Conservation (phyloP, 1,284 basidiomycete genomes). For the Fomitopsis schrenkii region DNA sequence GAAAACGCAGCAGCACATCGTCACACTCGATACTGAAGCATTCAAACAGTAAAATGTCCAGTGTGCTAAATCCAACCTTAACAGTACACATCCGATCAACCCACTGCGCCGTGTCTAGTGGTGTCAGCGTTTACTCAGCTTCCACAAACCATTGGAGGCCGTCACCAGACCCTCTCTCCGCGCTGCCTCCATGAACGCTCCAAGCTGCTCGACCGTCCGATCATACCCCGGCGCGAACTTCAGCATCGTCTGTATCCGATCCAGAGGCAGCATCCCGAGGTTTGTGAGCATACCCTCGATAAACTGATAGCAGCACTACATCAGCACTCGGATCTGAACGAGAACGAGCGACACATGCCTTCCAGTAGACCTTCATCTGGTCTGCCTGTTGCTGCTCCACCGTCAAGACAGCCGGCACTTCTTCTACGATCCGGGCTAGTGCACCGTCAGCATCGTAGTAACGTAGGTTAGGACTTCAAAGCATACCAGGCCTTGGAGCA, state of each 20-base stretch:
- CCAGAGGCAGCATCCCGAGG: slow-evolving; percentile 65
- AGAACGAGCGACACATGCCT: slow-evolving; percentile 40
- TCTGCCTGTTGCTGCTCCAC: slow-evolving; percentile 77
- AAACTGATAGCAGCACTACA: slow-evolving; percentile 40
- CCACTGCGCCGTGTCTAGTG: background rate
- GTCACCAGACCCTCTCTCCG: slow-evolving; percentile 72
- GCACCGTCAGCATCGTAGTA: background rate
- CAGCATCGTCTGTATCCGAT: slow-evolving; percentile 81
- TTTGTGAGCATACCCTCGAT: slow-evolving; percentile 86
- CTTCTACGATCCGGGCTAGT: slow-evolving; percentile 34
- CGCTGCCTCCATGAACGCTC: slow-evolving; percentile 73
- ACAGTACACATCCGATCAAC: background rate
- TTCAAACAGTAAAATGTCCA: too few species aligned
- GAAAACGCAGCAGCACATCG: background rate
- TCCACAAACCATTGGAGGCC: slow-evolving; percentile 73
- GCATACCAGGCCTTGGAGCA: slow-evolving; percentile 12
- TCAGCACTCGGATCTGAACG: slow-evolving; percentile 6
- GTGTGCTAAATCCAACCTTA: background rate
- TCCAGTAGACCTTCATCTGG: slow-evolving; percentile 85
- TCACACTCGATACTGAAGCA: too few species aligned
- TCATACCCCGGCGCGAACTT: slow-evolving; percentile 79
- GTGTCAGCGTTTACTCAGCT: slow-evolving; percentile 33
- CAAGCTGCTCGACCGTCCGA: slow-evolving; percentile 71
- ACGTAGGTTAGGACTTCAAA: background rate
- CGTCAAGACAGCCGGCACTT: slow-evolving; percentile 46